Evolutionary conservation across 2,329 filamentous ascomycete species (phyloP), one percentile per base, ranked within the genome.

Genomic region (Trichoderma sp.): DNA sequence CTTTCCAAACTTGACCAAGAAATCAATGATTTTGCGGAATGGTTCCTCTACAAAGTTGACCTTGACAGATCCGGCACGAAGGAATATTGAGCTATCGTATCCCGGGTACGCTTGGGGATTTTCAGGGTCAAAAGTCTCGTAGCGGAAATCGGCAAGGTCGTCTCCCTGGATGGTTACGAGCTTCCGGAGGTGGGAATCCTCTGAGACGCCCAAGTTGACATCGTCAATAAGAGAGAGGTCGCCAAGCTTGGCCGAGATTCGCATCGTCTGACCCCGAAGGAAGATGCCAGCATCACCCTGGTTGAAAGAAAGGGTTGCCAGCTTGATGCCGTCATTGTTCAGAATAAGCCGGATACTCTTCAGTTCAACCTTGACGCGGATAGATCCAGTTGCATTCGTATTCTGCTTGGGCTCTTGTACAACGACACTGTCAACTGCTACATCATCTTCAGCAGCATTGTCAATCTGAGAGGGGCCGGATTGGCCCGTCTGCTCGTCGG

Each of bases 1-100:
- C 82, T 97, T 97, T 73, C 97, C 96, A 80, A 99, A 99, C 78
- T 99, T 99, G 80, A 99, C 94, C 57, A 97, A 86, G 81, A 99
- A 99, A 75, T 97, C 93, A 81, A 99, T 93, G 74, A 99, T 98
- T 82, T 98, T 98, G 67, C 96, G 90, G 85, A 98, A 98, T 0
- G 96, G 96, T 80, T 99, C 97, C 73, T 98, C 95, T 4, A 98
- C 84, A 80, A 99, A 99, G 80, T 98, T 98, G 79, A 99, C 87
- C 82, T 97, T 98, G 80, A 99, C 92, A 0, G 96, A 99, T 1
- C 96, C 96, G 20, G 96, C 95, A 43, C 95, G 91, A 12, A 99
- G 85, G 78, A 90, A 97, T 34, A 99, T 90, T 1, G 95, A 95
- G 15, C 93, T 96, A 79, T 98, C 95, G 78, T 98, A 97, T 12